Evolutionary conservation across 768 basidiomycete species (phyloP), one percentile per base, ranked within the genome.

Genomic region (Lactarius deliciosus): DNA sequence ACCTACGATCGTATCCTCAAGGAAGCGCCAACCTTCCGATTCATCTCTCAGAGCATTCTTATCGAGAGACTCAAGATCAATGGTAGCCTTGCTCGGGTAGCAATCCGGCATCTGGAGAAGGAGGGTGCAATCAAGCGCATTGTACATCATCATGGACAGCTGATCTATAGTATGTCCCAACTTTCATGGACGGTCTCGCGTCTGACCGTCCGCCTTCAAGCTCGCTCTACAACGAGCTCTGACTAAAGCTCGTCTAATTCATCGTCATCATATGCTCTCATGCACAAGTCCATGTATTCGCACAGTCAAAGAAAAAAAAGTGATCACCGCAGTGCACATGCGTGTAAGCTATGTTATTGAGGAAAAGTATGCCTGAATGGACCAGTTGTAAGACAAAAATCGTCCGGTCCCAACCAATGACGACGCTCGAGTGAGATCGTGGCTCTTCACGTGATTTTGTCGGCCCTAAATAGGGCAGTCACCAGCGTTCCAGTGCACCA

Each of bases 51-150:
- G 81, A 91, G 90, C 75, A 95, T 96, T 79, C 92, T 99, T 81
- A 97, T 99, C 76, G 97, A 99, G 81, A 89, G 97, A 74, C 86
- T 98, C 79, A 98, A 98, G 78, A 84, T 99, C 78, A 96, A 96
- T 79, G 97, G 97, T 69, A 90, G 89, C 73, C 83, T 99, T 75
- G 96, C 97, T 60, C 91, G 96, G 64, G 76, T 91, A 70, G 93
- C 93, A 61, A 97, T 98, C 79, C 83, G 82, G 72, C 92, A 96
- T 81, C 79, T 98, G 79, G 92, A 94, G 85, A 92, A 87, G 81
- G 94, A 98, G 74, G 92, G 92, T 66, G 81, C 85, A 76, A 98
- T 99, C 80, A 98, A 96, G 84, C 86, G 87, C 72, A 93, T 99
- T 73, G 92, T 98, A 70, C 97, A 98, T 82, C 94, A 96, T 84